Conservation (phyloP, 768 basidiomycete genomes). For the Rhodosporidiobolus odoratus region DNA sequence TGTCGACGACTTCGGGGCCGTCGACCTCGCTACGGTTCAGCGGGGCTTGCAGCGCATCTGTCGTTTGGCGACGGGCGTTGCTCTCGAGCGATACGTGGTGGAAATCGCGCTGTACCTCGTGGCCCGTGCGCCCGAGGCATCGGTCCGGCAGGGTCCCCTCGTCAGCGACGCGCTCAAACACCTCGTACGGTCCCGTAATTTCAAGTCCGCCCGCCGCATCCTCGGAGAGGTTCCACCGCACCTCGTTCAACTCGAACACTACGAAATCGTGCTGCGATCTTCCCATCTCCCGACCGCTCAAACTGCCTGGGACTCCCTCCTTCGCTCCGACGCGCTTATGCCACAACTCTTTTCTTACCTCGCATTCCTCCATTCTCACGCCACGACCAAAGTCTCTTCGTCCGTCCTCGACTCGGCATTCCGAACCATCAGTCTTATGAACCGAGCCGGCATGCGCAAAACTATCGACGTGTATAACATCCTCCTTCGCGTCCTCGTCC, state of each 20-base stretch:
- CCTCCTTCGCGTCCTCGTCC: conserved; percentile 6
- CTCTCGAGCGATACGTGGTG: not conserved
- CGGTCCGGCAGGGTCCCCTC: not conserved
- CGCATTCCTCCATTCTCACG: conserved; percentile 10
- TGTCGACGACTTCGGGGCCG: not conserved
- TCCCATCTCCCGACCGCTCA: not conserved
- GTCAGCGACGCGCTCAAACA: not conserved
- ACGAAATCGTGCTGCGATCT: conserved; percentile 2
- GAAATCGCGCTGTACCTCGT: not conserved
- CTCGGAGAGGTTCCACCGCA: not conserved
- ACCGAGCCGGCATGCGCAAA: not conserved
- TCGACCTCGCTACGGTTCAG: not conserved
- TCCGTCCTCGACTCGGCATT: not conserved
- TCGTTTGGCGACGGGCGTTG: not conserved
- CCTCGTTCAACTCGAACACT: not conserved
- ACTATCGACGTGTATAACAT: conserved; percentile 9
- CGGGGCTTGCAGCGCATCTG: not conserved
- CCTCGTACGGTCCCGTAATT: not conserved
- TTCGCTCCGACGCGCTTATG: not conserved
- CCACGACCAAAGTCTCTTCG: not conserved
- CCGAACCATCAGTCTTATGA: not conserved
- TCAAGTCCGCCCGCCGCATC: not conserved
- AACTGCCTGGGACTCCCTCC: not conserved
- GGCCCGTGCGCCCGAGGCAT: not conserved
- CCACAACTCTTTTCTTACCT: not conserved